phyloP scores from a whole-genome alignment of 2,329 filamentous ascomycete species.

The Monilinia aucupariae region DNA sequence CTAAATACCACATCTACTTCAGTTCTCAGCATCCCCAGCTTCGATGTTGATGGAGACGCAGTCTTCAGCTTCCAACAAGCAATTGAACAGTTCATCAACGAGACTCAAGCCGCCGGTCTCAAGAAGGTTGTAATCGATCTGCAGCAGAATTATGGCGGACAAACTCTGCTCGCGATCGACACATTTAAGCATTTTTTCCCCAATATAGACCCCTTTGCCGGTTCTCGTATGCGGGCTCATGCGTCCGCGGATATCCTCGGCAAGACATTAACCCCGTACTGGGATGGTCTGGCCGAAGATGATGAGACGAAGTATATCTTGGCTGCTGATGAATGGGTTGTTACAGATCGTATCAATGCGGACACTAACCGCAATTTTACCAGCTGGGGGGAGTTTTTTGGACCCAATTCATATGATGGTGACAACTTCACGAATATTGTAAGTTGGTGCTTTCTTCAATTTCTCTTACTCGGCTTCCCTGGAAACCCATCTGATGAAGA shows the following conservation, averaged over 20 bases:
- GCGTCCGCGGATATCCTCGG: conserved; percentile 24
- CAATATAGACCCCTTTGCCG: conserved; percentile 28
- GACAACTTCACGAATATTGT: conserved; percentile 27
- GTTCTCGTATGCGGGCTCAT: conserved; percentile 26
- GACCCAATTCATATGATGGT: conserved; percentile 21
- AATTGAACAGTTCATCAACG: conserved; percentile 40
- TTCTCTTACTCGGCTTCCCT: neutral
- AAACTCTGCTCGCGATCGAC: conserved; percentile 53
- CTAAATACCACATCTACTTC: conserved; percentile 29
- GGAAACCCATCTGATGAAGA: neutral
- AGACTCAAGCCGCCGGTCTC: conserved; percentile 42
- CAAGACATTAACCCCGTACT: conserved; percentile 24
- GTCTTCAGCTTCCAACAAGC: conserved; percentile 34
- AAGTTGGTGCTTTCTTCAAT: neutral
- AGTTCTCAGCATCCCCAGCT: conserved; percentile 40
- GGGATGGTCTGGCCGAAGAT: conserved; percentile 20
- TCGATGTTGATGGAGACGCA: conserved; percentile 31
- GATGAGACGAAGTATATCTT: conserved; percentile 22
- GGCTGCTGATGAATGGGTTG: conserved; percentile 25
- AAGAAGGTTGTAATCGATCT: conserved; percentile 59
- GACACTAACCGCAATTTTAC: conserved; percentile 24
- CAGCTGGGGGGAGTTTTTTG: conserved; percentile 26
- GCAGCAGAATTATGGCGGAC: conserved; percentile 54
- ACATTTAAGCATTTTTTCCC: conserved; percentile 42
- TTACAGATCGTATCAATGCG: conserved; percentile 23